Percentiles rank a stretch among this genome's conserved stretches.
These are phyloP conservation scores for Phytophthora colocasiae DNA, from an alignment of 352 stramenopile genomes.

Conservation along the genomic window DNA sequence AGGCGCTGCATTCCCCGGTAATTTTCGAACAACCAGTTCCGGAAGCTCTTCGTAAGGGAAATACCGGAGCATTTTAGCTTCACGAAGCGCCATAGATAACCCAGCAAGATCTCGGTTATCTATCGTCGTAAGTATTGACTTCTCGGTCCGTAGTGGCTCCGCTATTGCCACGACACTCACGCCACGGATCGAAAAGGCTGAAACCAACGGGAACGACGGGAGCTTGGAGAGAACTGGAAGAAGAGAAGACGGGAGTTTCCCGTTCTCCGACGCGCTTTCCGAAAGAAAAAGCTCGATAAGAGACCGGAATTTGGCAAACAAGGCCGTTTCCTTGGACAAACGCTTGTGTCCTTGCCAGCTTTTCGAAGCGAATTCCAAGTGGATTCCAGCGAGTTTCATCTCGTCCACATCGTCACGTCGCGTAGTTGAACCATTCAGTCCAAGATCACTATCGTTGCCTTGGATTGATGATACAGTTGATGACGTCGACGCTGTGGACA, in stretches of 20 bases:
- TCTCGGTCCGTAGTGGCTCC: slow-evolving; percentile 44
- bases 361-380: slow-evolving; percentile 71
- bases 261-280: slow-evolving; percentile 38
- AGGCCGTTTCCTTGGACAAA: slow-evolving; percentile 55
- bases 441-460: slow-evolving; percentile 7
- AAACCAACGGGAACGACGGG: slow-evolving; percentile 59
- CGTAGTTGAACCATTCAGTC: background rate
- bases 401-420: slow-evolving; percentile 56
- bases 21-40: slow-evolving; percentile 55
- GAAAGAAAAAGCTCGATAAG: slow-evolving; percentile 60
- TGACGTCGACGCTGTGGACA: slow-evolving; percentile 41
- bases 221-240: slow-evolving; percentile 48
- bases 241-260: slow-evolving; percentile 20
- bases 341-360: slow-evolving; percentile 77
- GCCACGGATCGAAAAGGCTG: slow-evolving; percentile 65
- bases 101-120: slow-evolving; percentile 64
- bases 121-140: slow-evolving; percentile 45
- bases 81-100: slow-evolving; percentile 50
- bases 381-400: slow-evolving; percentile 60
- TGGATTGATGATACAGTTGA: slow-evolving; percentile 12
- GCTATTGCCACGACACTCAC: slow-evolving; percentile 67
- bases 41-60: slow-evolving; percentile 77
- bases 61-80: slow-evolving; percentile 58
- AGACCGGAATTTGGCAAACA: slow-evolving; percentile 61
- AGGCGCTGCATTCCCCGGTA: slow-evolving; percentile 46